Conservation (phyloP, 306 rosid genomes). For the Quercus rubra region DNA sequence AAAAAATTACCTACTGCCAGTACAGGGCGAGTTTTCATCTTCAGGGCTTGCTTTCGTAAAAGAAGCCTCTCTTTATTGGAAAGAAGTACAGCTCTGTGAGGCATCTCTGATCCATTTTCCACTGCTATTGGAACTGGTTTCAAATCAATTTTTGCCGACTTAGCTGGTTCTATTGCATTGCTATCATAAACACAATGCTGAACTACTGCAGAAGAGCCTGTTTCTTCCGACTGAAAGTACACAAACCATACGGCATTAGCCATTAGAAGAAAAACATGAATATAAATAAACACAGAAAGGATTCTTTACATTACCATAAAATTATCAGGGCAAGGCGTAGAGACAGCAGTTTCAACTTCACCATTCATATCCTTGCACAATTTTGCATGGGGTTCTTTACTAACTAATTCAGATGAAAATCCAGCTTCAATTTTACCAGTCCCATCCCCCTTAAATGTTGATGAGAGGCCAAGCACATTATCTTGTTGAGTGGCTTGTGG, state of each 20-base stretch:
- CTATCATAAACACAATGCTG: slow-evolving; percentile 16
- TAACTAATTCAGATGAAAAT: slow-evolving; percentile 18
- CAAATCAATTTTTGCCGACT: slow-evolving; percentile 25
- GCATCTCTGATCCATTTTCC: slow-evolving; percentile 29
- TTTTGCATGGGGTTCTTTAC: slow-evolving; percentile 34
- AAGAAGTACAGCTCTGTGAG: slow-evolving; percentile 45
- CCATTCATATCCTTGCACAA: slow-evolving; percentile 14
- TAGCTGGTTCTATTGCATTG: slow-evolving; percentile 27
- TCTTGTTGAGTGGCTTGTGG: slow-evolving; percentile 26
- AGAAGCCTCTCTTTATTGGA: slow-evolving; percentile 85
- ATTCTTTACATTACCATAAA: slow-evolving; percentile 31
- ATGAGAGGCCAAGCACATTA: slow-evolving; percentile 18
- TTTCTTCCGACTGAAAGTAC: slow-evolving; percentile 50
- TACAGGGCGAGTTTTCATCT: slow-evolving; percentile 69
- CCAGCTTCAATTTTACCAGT: slow-evolving; percentile 25
- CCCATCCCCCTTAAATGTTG: slow-evolving; percentile 26
- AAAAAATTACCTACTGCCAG: slow-evolving; percentile 67
- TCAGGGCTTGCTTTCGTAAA: slow-evolving; percentile 74
- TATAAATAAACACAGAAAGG: slow-evolving; percentile 3
- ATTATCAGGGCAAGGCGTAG: slow-evolving; percentile 19
- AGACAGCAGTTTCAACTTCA: slow-evolving; percentile 23
- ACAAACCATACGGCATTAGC: slow-evolving; percentile 21
- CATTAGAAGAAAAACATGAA: slow-evolving; percentile 13
- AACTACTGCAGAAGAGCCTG: slow-evolving; percentile 15
- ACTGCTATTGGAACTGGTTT: slow-evolving; percentile 25